Base-by-base conservation (phyloP, 1,139 yeast species). In the Hansenula sp. region DNA sequence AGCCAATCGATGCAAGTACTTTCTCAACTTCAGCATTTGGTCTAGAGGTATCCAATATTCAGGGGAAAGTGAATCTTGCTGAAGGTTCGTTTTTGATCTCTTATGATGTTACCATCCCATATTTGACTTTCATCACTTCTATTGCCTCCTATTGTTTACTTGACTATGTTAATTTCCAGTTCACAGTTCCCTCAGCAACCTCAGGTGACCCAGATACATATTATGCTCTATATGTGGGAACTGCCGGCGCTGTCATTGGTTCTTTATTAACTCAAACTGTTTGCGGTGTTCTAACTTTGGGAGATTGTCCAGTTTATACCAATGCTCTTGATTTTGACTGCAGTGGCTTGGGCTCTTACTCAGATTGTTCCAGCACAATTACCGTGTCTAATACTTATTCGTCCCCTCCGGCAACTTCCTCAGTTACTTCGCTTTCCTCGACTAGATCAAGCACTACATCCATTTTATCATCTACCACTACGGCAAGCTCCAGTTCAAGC, bases 121-220 rank as follows among this genome's bases (percentile, higher is more conserved):
- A 36, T 5, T 12, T 37, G 7, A 37, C 45, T 13, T 38, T 19
- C 27, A 3, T 44, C 7, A 29, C 34, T 7, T 34, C 42, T 7
- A 24, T 47, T n/a, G 17, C 37, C 4, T 25, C 16, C 10, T 47
- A 37, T 43, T 51, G 55, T 43, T 8, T 10, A 16, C 11, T 34
- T 3, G 54, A 52, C 29, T 52, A 47, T 31, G 53, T 46, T 18
- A 28, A 47, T 4, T 51, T 48, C 36, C 3, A 16, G 2, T 51
- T n/a, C 25, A 40, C 33, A 48, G 35, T 33, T 15, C 35, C 35
- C 4, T 25, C 18, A 15, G n/a, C 28, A 21, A 21, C 25, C 5
- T 21, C 25, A 5, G 25, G 25, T 9, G 25, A 21, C 5, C 5
- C 5, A 21, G 25, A 21, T 9, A 40, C 13, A 46, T 47, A 21